Base-by-base conservation (phyloP, 176 grass and related monocot species). In the Carex littledalei region DNA sequence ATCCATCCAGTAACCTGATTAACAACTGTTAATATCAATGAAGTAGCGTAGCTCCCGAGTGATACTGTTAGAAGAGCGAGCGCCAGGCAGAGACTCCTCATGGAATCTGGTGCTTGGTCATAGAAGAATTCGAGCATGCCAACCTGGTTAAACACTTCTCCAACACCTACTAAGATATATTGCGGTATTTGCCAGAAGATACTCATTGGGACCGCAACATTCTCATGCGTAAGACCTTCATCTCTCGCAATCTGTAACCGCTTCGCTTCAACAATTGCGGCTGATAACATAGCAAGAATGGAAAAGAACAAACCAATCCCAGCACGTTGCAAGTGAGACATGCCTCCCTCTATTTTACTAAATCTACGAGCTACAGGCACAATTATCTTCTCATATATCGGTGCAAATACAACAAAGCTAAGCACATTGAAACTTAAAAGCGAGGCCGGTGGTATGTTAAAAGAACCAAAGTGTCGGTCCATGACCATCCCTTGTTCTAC, bases 181-280 rank as follows among this genome's bases (percentile, higher is more conserved):
- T 94, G 92, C 26, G 92, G 95, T 80, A 89, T 87, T 81, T 93
- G 95, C 95, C 95, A 94, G 26, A 98, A 84, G 34, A 98, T 90
- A 88, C 92, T 93, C 84, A 94, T 90, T 55, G 88, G 89, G 22
- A 98, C 89, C 47, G 87, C 79, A 39, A 84, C 84, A 45, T 91
- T 91, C 56, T 86, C 56, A 82, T 93, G 81, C 16, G 87, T 72
- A 79, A 94, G 70, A 73, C 39, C 82, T 64, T 94, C 84, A 49
- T 83, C 58, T n/a, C 41, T 88, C 29, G 89, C 91, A n/a, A 91
- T 91, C 56, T 91, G 78, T 81, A 98, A 84, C 17, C 92, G 92
- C 80, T 91, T 90, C 63, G 89, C 79, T 82, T 98, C 92, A 1
- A 94, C 89, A 53, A 98, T 45, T 41, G 92, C 91, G 45, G 92